These are phyloP conservation scores for Neurospora sp. DNA, from an alignment of 495 filamentous ascomycete genomes.

Conservation along the genomic window DNA sequence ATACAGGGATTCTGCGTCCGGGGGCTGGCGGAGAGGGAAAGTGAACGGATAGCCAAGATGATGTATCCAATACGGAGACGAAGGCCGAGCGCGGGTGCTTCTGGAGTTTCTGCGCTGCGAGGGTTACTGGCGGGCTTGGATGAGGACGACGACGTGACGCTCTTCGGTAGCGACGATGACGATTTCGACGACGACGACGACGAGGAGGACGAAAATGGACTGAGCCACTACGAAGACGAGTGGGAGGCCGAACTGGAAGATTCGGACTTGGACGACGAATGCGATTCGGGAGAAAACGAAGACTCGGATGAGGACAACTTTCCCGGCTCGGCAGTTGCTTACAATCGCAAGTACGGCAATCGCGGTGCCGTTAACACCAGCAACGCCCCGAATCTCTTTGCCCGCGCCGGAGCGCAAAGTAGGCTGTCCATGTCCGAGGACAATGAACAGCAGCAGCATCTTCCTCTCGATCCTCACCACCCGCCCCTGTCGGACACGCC, in stretches of 20 bases:
- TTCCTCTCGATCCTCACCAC: not conserved
- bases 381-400: not conserved
- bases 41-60: not conserved
- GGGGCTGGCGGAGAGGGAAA: not conserved
- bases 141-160: not conserved
- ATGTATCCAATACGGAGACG: not conserved
- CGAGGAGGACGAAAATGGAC: not conserved
- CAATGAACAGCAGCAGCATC: not conserved
- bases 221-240: not conserved
- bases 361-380: not conserved
- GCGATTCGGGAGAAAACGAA: not conserved
- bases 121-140: not conserved
- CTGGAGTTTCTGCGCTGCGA: not conserved
- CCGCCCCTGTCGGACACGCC: not conserved
- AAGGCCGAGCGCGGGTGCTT: not conserved
- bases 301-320: not conserved
- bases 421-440: not conserved
- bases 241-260: not conserved
- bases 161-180: not conserved
- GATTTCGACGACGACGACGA: not conserved
- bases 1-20: not conserved
- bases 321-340: not conserved
- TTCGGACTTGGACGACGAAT: not conserved
- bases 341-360: not conserved
- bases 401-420: not conserved